These are phyloP conservation scores for Mortierella sp. DNA, from an alignment of 371 early-diverging fungal species.

Conservation along the genomic window DNA sequence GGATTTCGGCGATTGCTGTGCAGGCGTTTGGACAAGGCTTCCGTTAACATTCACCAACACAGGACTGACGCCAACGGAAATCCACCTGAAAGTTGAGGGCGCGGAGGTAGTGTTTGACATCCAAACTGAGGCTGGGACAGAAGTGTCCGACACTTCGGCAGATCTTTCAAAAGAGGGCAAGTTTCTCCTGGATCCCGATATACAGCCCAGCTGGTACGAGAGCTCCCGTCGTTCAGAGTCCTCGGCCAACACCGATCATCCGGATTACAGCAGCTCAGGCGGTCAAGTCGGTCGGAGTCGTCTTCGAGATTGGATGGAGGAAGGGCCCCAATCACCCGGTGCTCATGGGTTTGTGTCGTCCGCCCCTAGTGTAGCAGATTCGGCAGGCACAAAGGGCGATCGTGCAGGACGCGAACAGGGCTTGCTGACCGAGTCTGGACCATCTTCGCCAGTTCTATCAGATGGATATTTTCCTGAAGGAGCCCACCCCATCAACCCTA, in stretches of 20 bases:
- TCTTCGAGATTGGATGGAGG: constrained; percentile 55
- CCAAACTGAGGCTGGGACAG: constrained; percentile 59
- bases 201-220: constrained; percentile 39
- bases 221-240: constrained; percentile 49
- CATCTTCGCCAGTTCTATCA: constrained; percentile 47
- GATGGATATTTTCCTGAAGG: constrained; percentile 50
- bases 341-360: constrained; percentile 25
- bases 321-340: constrained; percentile 27
- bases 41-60: constrained; percentile 89
- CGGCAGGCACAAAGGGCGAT: constrained; percentile 34
- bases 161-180: constrained; percentile 22
- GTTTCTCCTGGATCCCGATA: constrained; percentile 39
- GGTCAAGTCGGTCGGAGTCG: constrained; percentile 22
- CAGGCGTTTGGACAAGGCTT: constrained; percentile 87
- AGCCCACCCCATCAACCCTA: constrained; percentile 31
- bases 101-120: constrained; percentile 82
- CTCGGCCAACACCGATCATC: constrained; percentile 39
- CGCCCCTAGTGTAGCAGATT: constrained; percentile 30
- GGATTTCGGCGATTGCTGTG: constrained; percentile 96
- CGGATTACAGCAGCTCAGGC: constrained; percentile 22
- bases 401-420: constrained; percentile 35
- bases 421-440: constrained; percentile 29
- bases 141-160: constrained; percentile 12
- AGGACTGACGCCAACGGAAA: constrained; percentile 82
- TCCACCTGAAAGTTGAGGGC: constrained; percentile 86